Conservation (phyloP, 441 rosid genomes). For the Breynia disticha region DNA sequence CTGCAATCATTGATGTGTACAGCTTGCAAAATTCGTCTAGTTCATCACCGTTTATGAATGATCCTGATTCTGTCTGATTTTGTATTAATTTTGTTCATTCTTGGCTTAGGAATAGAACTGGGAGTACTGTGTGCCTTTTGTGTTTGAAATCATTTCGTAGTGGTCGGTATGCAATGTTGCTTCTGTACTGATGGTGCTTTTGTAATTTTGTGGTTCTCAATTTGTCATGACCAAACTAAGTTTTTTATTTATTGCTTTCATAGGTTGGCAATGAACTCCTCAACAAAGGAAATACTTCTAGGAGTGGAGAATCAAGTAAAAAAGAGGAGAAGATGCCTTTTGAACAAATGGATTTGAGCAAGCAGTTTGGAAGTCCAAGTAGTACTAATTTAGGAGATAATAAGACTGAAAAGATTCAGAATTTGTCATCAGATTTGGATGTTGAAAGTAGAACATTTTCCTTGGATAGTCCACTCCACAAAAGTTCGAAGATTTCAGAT, state of each 20-base stretch:
- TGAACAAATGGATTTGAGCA: constrained; percentile 25
- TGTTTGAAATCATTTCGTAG: no score
- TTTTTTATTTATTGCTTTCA: constrained; percentile 12
- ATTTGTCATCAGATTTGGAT: constrained; percentile 32
- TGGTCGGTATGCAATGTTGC: no score
- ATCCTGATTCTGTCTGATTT: no score
- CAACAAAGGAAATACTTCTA: constrained; percentile 27
- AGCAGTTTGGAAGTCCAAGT: constrained; percentile 27
- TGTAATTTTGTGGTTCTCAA: background rate
- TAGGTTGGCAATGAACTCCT: constrained; percentile 46
- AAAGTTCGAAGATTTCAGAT: constrained; percentile 34
- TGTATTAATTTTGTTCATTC: no score
- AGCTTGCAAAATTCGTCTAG: no score
- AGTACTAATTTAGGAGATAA: constrained; percentile 19
- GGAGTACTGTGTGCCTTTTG: no score
- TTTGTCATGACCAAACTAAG: background rate
- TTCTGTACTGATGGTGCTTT: background rate
- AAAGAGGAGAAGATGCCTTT: constrained; percentile 29
- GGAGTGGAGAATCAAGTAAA: constrained; percentile 31
- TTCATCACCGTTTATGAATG: no score
- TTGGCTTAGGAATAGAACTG: no score
- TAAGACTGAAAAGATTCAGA: constrained; percentile 23
- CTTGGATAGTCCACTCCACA: constrained; percentile 24
- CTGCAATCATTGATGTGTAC: no score
- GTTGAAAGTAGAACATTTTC: constrained; percentile 27